These are phyloP conservation scores for Camelina sativa DNA, from an alignment of 345 rosid species.

Conservation along the genomic window DNA sequence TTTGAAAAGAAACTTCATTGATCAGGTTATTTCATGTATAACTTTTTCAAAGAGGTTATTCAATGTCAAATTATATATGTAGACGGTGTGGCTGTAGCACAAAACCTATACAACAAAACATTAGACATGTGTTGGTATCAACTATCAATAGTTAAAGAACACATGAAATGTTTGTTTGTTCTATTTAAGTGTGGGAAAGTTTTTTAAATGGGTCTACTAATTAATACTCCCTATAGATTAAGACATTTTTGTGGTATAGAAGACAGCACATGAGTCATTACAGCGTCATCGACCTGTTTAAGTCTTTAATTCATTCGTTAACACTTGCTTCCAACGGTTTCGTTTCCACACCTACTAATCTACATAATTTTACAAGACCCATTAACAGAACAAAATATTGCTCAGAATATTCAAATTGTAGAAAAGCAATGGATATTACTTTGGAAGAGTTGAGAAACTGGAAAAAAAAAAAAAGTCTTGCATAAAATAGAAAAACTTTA, in stretches of 20 bases:
- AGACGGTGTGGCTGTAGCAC: neutral
- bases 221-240: neutral
- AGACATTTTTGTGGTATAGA: neutral
- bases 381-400: neutral
- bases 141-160: slow-evolving; percentile 6
- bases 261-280: slow-evolving; percentile 15
- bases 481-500: neutral
- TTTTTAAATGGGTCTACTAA: slow-evolving; percentile 1
- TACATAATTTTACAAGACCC: slow-evolving; percentile 1
- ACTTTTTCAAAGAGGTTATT: neutral
- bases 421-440: slow-evolving; percentile 3
- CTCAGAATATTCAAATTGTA: neutral
- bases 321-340: slow-evolving; percentile 7
- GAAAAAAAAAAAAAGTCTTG: neutral
- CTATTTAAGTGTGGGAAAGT: slow-evolving; percentile 4
- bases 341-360: neutral
- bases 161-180: slow-evolving; percentile 27
- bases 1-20: neutral
- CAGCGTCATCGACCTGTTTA: slow-evolving; percentile 15
- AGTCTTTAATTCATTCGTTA: slow-evolving; percentile 12
- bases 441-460: slow-evolving; percentile 23
- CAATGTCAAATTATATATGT: neutral
- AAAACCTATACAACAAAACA: neutral
- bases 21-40: neutral
- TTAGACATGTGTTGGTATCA: slow-evolving; percentile 16